Evolutionary conservation across 805 yeast species (phyloP).

Genomic region (Saturnispora silvae): DNA sequence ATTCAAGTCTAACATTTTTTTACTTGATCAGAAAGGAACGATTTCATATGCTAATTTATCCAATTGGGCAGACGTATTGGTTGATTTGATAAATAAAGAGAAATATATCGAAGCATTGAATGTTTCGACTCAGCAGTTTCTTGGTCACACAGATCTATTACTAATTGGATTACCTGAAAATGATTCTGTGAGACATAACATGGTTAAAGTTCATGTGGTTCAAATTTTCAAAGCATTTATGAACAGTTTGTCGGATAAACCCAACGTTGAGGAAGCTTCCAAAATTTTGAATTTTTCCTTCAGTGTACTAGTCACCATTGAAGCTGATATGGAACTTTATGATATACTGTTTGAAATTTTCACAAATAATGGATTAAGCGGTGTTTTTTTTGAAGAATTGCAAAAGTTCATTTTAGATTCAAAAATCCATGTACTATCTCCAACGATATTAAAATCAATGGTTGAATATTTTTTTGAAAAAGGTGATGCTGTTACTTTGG

Average conservation of each 20-base stretch:
- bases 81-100: conserved; percentile 36
- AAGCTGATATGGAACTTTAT: conserved; percentile 25
- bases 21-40: conserved; percentile 44
- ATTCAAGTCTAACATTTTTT: conserved; percentile 37
- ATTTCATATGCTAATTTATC: conserved; percentile 46
- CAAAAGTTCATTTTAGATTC: conserved; percentile 41
- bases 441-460: conserved; percentile 50
- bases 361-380: conserved; percentile 24
- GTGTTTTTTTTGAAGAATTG: conserved; percentile 40
- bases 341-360: conserved; percentile 38
- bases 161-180: conserved; percentile 48
- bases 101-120: conserved; percentile 47
- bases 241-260: conserved; percentile 27
- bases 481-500: conserved; percentile 40
- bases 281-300: conserved; percentile 30
- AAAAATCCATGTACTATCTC: conserved; percentile 42
- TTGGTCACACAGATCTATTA: conserved; percentile 38
- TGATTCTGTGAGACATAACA: conserved; percentile 30
- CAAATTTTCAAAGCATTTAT: conserved; percentile 47
- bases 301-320: conserved; percentile 30
- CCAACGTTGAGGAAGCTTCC: conserved; percentile 13
- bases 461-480: conserved; percentile 37
- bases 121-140: conserved; percentile 42
- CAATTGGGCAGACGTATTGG: conserved; percentile 61
- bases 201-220: conserved; percentile 44